A percentile compares a stretch with the other conserved stretches of the same genome.
Evolutionary conservation across 73 alveolate genomes (phyloP).

Genomic region (Blepharisma stoltei): DNA sequence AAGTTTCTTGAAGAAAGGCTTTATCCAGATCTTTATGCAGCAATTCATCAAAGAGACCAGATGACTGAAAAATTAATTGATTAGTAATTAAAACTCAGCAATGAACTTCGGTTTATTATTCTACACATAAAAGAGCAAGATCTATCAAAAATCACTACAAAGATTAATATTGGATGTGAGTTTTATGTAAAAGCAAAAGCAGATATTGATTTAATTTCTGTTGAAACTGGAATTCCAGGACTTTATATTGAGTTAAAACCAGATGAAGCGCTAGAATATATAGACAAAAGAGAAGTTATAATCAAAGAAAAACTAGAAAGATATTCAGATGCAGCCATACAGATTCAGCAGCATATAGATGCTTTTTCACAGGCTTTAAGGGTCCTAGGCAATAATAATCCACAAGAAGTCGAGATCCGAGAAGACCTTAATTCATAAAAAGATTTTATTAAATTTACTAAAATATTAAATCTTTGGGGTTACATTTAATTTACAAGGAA

Average conservation of each 20-base stretch:
- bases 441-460: no score
- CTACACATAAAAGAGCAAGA: background rate
- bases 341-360: conserved; percentile 2
- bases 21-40: no score
- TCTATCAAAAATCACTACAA: background rate
- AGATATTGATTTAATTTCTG: background rate
- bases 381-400: background rate
- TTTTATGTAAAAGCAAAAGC: conserved; percentile 9
- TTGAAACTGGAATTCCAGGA: conserved; percentile 27
- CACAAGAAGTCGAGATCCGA: background rate
- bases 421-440: no score
- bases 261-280: conserved; percentile 6
- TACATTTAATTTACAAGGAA: no score
- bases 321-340: background rate
- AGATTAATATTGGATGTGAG: background rate
- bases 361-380: background rate
- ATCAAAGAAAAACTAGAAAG: background rate
- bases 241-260: conserved; percentile 22
- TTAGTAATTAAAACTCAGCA: conserved; percentile 18
- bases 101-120: background rate
- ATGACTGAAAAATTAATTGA: no score
- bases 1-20: no score
- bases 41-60: no score
- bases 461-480: no score
- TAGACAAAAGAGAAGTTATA: background rate